These are phyloP conservation scores for Hypoxylon rickii DNA, from an alignment of 495 filamentous ascomycete genomes.

Conservation along the genomic window DNA sequence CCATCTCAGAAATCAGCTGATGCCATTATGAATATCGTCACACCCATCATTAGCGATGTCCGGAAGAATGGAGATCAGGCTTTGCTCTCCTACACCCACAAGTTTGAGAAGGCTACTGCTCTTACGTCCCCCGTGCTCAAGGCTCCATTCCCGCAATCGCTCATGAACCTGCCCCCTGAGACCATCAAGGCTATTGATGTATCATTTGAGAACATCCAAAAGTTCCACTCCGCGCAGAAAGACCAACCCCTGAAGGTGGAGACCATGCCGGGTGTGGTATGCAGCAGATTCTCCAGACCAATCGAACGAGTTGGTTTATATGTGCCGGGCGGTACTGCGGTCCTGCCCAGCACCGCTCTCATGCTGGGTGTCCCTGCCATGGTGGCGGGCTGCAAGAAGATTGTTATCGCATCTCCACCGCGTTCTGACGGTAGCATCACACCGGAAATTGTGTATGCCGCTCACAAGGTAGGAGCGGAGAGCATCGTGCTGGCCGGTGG, in stretches of 20 bases:
- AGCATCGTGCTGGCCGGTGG: conserved; percentile 94
- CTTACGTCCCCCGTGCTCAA: conserved; percentile 84
- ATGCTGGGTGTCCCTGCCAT: conserved; percentile 98
- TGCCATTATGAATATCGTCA: conserved; percentile 83
- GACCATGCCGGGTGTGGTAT: conserved; percentile 96
- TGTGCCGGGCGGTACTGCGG: conserved; percentile 92
- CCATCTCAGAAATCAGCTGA: conserved; percentile 93
- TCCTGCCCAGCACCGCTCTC: conserved; percentile 91
- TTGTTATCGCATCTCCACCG: conserved; percentile 90
- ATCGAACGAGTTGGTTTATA: conserved; percentile 96
- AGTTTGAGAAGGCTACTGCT: conserved; percentile 93
- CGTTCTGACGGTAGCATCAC: conserved; percentile 87
- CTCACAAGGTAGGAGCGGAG: conserved; percentile 94
- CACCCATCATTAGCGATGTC: conserved; percentile 87
- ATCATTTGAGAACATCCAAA: conserved; percentile 89
- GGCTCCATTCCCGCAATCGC: conserved; percentile 79
- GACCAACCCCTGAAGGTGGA: conserved; percentile 80
- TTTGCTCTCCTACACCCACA: conserved; percentile 88
- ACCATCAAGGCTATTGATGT: conserved; percentile 89
- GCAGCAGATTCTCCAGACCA: conserved; percentile 88
- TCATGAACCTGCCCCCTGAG: conserved; percentile 84
- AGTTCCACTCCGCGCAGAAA: conserved; percentile 91
- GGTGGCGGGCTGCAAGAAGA: conserved; percentile 96
- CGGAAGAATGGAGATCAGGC: conserved; percentile 81
- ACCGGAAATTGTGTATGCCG: conserved; percentile 97